Conservation (phyloP, 305 asterid species). For the Fraxinus greggii region DNA sequence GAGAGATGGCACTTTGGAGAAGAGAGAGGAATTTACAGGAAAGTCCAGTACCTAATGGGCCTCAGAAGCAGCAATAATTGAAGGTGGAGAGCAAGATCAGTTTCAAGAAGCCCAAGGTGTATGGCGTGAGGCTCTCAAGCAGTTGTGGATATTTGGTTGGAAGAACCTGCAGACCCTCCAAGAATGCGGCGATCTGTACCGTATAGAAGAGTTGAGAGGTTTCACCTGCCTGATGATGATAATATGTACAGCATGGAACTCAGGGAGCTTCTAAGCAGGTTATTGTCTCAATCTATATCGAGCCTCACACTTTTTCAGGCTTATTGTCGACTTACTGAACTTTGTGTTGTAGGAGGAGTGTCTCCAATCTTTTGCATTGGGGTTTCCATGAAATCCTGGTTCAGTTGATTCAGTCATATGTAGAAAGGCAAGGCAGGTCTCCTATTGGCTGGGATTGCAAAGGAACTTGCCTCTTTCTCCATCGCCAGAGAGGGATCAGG, state of each 20-base stretch:
- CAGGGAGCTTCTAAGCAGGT: slow-evolving; percentile 95
- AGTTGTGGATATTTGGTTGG: slow-evolving; percentile 72
- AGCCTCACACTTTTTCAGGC: neutral
- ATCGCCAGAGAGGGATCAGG: slow-evolving; percentile 55
- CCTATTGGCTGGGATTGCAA: slow-evolving; percentile 83
- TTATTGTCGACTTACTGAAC: slow-evolving; percentile 18
- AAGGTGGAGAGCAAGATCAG: slow-evolving; percentile 41
- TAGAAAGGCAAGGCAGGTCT: slow-evolving; percentile 67
- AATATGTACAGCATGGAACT: slow-evolving; percentile 88
- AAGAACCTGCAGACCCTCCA: slow-evolving; percentile 58
- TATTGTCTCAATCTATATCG: slow-evolving; percentile 7
- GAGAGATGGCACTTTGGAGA: slow-evolving; percentile 39
- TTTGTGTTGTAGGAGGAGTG: slow-evolving; percentile 73
- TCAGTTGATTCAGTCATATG: slow-evolving; percentile 82
- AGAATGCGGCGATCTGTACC: slow-evolving; percentile 51
- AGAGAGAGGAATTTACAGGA: slow-evolving; percentile 45
- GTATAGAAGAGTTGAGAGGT: slow-evolving; percentile 55
- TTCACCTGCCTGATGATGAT: slow-evolving; percentile 86
- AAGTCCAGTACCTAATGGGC: slow-evolving; percentile 47
- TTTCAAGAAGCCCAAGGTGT: slow-evolving; percentile 48
- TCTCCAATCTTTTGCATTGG: slow-evolving; percentile 85
- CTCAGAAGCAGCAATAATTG: slow-evolving; percentile 43
- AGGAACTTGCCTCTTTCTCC: slow-evolving; percentile 70
- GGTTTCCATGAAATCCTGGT: slow-evolving; percentile 90
- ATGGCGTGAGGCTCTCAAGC: slow-evolving; percentile 67